phyloP scores from a whole-genome alignment of 73 alveolate genomes.

The Paramecium biaurelia region DNA sequence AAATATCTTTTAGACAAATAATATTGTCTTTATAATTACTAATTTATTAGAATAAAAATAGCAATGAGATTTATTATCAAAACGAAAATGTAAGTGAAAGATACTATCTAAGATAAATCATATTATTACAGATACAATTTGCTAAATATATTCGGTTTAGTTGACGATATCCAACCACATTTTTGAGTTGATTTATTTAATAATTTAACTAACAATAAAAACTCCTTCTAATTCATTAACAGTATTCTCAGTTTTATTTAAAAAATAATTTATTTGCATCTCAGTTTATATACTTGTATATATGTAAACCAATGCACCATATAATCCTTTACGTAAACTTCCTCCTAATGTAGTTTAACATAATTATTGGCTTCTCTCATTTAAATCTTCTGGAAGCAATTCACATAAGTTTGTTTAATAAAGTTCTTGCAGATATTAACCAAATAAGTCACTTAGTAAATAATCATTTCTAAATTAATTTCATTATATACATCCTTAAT shows the following conservation, averaged over 20 bases:
- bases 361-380: neutral
- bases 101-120: neutral
- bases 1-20: neutral
- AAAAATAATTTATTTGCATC: neutral
- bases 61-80: neutral
- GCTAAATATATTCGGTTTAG: neutral
- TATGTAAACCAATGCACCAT: neutral
- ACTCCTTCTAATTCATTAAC: conserved; percentile 14
- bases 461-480: neutral
- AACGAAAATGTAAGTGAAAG: neutral
- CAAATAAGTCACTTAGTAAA: neutral
- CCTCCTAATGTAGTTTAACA: neutral
- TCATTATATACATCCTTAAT: neutral
- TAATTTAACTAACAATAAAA: neutral
- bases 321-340: conserved; percentile 26
- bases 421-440: neutral
- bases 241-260: conserved; percentile 1
- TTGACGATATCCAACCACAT: neutral
- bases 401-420: neutral
- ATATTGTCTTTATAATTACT: neutral
- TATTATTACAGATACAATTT: neutral
- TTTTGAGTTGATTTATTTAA: neutral
- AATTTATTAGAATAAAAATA: neutral
- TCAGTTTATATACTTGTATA: neutral
- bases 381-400: neutral